phyloP scores from a whole-genome alignment of 768 basidiomycete genomes.

The Scleroderma citrinum region DNA sequence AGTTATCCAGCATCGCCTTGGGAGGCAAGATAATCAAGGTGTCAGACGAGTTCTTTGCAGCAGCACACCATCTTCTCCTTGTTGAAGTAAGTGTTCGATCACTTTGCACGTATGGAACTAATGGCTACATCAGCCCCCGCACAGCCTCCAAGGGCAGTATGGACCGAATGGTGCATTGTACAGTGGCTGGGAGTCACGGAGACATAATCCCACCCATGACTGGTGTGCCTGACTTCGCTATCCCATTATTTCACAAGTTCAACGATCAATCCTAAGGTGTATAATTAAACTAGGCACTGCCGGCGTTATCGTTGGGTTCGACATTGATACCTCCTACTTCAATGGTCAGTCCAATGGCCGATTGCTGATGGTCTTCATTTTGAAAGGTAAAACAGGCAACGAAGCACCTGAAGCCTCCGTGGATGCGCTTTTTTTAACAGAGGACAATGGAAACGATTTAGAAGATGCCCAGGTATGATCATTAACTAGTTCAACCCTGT shows the following conservation, averaged over 20 bases:
- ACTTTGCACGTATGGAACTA: background rate
- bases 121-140: conserved; percentile 58
- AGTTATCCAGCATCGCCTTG: conserved; percentile 82
- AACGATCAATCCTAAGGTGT: conserved; percentile 47
- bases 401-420: conserved; percentile 83
- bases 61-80: conserved; percentile 74
- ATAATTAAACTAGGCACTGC: conserved; percentile 83
- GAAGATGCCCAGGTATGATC: conserved; percentile 50
- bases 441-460: conserved; percentile 38
- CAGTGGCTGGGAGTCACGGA: conserved; percentile 89
- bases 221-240: conserved; percentile 48
- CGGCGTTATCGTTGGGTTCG: conserved; percentile 72
- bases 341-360: conserved; percentile 49
- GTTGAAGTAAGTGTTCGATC: conserved; percentile 56
- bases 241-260: background rate
- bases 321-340: conserved; percentile 94
- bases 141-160: conserved; percentile 91
- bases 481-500: background rate
- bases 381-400: conserved; percentile 48
- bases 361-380: conserved; percentile 1
- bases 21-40: conserved; percentile 70
- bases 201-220: conserved; percentile 86
- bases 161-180: conserved; percentile 93
- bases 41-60: conserved; percentile 96
- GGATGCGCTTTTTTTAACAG: conserved; percentile 44